A percentile compares a stretch with the other conserved stretches of the same genome.
These are phyloP conservation scores for Trichoderma pleuroti DNA, from an alignment of 2,329 filamentous ascomycete species.

Conservation along the genomic window DNA sequence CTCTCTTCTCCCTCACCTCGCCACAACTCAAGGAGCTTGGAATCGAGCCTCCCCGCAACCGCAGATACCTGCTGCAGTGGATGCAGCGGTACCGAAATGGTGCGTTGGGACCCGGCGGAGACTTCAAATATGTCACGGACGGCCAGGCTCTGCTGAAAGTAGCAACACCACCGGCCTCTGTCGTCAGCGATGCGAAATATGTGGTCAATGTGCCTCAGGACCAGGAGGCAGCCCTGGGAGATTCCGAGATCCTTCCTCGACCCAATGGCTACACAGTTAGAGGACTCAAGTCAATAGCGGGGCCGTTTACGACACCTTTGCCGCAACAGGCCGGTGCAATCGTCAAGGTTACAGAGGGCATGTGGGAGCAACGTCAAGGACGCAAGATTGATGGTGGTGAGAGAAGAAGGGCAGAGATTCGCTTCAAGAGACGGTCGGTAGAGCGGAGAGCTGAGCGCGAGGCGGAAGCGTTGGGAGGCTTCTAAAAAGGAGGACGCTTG, in stretches of 20 bases:
- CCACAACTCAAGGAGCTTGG: slow-evolving; percentile 77
- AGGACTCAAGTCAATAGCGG: slow-evolving; percentile 66
- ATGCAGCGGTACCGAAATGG: slow-evolving; percentile 78
- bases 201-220: slow-evolving; percentile 54
- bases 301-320: slow-evolving; percentile 68
- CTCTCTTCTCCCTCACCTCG: slow-evolving; percentile 78
- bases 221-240: slow-evolving; percentile 33
- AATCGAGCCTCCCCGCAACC: slow-evolving; percentile 76
- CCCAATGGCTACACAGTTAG: slow-evolving; percentile 58
- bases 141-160: slow-evolving; percentile 52
- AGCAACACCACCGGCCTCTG: slow-evolving; percentile 37
- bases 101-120: slow-evolving; percentile 75
- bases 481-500: slow-evolving; percentile 26
- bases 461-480: slow-evolving; percentile 34
- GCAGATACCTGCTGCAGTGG: slow-evolving; percentile 84
- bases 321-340: slow-evolving; percentile 62
- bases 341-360: slow-evolving; percentile 73
- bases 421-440: slow-evolving; percentile 77
- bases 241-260: slow-evolving; percentile 25
- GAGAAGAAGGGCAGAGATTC: slow-evolving; percentile 77
- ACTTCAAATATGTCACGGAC: slow-evolving; percentile 67
- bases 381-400: slow-evolving; percentile 96
- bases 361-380: slow-evolving; percentile 87
- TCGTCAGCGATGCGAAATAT: slow-evolving; percentile 45
- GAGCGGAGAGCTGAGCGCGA: slow-evolving; percentile 69